phyloP scores from a whole-genome alignment of 2,329 filamentous ascomycete species.

The Aspergillus caelatus region DNA sequence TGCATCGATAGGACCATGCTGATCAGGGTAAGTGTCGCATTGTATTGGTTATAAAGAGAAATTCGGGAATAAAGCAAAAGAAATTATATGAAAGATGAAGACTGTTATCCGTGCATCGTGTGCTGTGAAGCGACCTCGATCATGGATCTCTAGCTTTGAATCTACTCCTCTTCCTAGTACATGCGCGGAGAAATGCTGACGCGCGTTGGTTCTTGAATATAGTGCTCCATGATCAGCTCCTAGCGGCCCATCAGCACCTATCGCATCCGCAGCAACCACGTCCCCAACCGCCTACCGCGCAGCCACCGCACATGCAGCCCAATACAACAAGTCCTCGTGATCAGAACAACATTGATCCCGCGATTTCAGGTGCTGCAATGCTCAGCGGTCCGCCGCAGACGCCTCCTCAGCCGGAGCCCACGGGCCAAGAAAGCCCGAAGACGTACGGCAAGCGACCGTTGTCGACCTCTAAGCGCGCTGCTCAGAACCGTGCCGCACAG shows the following conservation, averaged over 20 bases:
- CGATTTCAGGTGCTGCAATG: conserved; percentile 56
- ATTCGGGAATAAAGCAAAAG: not conserved
- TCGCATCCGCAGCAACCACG: conserved; percentile 47
- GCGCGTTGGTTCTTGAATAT: conserved; percentile 7
- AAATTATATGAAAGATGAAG: not conserved
- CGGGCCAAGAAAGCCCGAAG: conserved; percentile 63
- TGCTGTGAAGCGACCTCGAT: not conserved
- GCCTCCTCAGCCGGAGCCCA: conserved; percentile 30
- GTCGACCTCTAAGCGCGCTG: conserved; percentile 92
- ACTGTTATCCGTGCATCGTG: not conserved
- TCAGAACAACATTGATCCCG: conserved; percentile 61
- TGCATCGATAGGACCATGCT: conserved; percentile 42
- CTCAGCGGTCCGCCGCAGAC: conserved; percentile 46
- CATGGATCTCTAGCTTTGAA: not conserved
- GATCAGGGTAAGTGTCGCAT: conserved; percentile 52
- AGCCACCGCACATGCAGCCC: conserved; percentile 44
- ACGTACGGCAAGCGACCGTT: conserved; percentile 78
- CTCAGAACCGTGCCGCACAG: conserved; percentile 95
- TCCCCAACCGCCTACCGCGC: conserved; percentile 45
- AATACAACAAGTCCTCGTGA: conserved; percentile 48
- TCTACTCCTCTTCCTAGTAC: not conserved
- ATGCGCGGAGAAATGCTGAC: conserved; percentile 16
- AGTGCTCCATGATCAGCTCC: conserved; percentile 67
- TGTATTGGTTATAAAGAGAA: not conserved
- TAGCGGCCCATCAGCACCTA: conserved; percentile 52